phyloP scores from a whole-genome alignment of 345 rosid genomes.

The Rhizophora mangle region DNA sequence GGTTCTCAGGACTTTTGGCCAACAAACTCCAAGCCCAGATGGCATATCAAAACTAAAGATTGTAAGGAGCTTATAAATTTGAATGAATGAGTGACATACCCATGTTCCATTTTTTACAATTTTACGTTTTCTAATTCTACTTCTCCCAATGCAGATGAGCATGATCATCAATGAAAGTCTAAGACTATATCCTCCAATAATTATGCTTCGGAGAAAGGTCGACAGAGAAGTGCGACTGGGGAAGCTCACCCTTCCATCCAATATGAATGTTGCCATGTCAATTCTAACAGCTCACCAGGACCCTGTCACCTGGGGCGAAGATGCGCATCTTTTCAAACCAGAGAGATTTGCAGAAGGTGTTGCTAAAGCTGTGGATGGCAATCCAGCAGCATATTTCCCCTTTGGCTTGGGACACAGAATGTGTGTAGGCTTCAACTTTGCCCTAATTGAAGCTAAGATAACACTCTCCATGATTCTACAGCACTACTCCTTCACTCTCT shows the following conservation, averaged over 20 bases:
- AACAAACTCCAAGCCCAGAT: conserved; percentile 7
- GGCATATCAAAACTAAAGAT: conserved; percentile 10
- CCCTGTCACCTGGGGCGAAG: conserved; percentile 19
- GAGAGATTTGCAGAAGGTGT: conserved; percentile 21
- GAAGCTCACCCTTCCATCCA: background rate
- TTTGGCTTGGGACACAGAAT: conserved; percentile 10
- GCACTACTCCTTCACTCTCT: conserved; percentile 11
- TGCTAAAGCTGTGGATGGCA: conserved; percentile 18
- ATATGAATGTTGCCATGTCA: background rate
- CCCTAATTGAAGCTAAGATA: conserved; percentile 15
- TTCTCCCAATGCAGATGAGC: conserved; percentile 5
- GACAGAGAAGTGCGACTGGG: conserved; percentile 1
- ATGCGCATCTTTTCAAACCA: conserved; percentile 19
- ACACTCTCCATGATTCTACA: conserved; percentile 21
- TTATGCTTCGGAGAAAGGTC: background rate
- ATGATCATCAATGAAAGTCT: conserved; percentile 20
- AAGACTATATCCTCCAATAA: conserved; percentile 15
- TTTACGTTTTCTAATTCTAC: background rate
- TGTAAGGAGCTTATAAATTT: background rate
- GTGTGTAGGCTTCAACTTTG: conserved; percentile 20
- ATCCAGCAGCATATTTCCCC: conserved; percentile 12
- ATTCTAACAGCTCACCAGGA: conserved; percentile 8
- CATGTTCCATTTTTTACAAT: too few relatives aligned
- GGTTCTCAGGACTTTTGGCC: conserved; percentile 11
- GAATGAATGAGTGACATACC: background rate